These are phyloP conservation scores for Ambrosiella beaveri DNA, from an alignment of 2,329 filamentous ascomycete genomes.

Conservation along the genomic window DNA sequence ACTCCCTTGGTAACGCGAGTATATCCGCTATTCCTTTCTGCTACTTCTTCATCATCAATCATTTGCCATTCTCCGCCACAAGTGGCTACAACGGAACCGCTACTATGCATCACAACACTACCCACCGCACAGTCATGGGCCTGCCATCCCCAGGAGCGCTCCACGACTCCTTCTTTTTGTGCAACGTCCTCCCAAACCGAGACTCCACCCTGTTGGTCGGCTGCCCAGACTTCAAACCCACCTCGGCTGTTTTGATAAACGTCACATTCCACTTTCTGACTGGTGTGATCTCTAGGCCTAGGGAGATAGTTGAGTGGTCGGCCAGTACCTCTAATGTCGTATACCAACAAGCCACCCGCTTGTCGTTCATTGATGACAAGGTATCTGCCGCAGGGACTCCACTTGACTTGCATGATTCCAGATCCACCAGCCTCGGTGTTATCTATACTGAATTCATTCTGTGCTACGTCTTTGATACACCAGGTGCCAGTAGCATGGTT, in stretches of 20 bases:
- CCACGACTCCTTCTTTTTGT: conserved; percentile 25
- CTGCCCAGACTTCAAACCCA: conserved; percentile 45
- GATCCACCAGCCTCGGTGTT: conserved; percentile 33
- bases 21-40: background rate
- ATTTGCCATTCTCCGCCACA: conserved; percentile 38
- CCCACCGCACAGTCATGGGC: conserved; percentile 31
- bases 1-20: background rate
- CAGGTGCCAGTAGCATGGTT: conserved; percentile 40
- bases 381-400: conserved; percentile 48
- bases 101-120: conserved; percentile 32
- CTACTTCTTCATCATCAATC: background rate
- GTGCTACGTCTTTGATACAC: conserved; percentile 39
- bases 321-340: conserved; percentile 43
- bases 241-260: conserved; percentile 28
- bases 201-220: conserved; percentile 35
- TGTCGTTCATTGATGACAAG: conserved; percentile 44
- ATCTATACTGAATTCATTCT: conserved; percentile 19
- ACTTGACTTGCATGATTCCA: conserved; percentile 43
- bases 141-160: conserved; percentile 33
- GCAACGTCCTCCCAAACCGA: conserved; percentile 43
- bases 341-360: conserved; percentile 37
- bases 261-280: conserved; percentile 37
- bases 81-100: conserved; percentile 38
- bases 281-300: conserved; percentile 4
- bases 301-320: conserved; percentile 31